A percentile compares a stretch with the other conserved stretches of the same genome.
These are phyloP conservation scores for Triticum dicoccoides DNA, from an alignment of 176 grass and related monocot species.

Conservation along the genomic window DNA sequence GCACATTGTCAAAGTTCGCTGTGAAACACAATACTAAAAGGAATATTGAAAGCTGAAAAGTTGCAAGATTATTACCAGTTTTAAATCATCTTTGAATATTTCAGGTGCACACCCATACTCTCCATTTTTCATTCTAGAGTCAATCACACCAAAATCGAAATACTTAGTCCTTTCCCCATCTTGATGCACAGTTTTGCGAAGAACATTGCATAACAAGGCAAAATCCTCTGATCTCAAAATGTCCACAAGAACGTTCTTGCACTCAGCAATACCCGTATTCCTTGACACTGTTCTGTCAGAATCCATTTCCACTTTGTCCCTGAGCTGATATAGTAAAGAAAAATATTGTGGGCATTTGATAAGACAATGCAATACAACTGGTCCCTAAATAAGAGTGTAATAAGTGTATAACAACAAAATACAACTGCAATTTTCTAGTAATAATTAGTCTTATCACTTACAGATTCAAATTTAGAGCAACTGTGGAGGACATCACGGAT, in stretches of 20 bases:
- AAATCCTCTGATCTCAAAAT: constrained; percentile 78
- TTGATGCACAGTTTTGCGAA: constrained; percentile 56
- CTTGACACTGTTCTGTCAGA: constrained; percentile 21
- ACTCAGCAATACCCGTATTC: constrained; percentile 42
- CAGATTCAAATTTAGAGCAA: constrained; percentile 32
- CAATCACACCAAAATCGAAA: constrained; percentile 72
- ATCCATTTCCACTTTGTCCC: constrained; percentile 34
- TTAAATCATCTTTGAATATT: constrained; percentile 67
- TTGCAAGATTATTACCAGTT: constrained; percentile 48
- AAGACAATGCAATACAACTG: neutral
- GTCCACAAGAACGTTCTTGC: constrained; percentile 61
- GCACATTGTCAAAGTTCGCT: neutral
- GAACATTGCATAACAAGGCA: constrained; percentile 67
- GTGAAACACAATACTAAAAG: neutral
- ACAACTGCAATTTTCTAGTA: constrained; percentile 20
- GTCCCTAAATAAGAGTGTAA: constrained; percentile 22
- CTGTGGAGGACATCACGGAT: constrained; percentile 45
- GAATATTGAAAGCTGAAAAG: constrained; percentile 21
- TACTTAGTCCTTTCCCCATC: constrained; percentile 45
- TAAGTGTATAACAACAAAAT: constrained; percentile 12
- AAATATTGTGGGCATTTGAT: constrained; percentile 4
- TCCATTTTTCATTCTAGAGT: constrained; percentile 86
- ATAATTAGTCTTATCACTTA: constrained; percentile 14
- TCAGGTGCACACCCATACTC: constrained; percentile 60
- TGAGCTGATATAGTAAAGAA: constrained; percentile 38